Base-by-base conservation (phyloP, 208 protist species). In the Acanthamoeba royreba region DNA sequence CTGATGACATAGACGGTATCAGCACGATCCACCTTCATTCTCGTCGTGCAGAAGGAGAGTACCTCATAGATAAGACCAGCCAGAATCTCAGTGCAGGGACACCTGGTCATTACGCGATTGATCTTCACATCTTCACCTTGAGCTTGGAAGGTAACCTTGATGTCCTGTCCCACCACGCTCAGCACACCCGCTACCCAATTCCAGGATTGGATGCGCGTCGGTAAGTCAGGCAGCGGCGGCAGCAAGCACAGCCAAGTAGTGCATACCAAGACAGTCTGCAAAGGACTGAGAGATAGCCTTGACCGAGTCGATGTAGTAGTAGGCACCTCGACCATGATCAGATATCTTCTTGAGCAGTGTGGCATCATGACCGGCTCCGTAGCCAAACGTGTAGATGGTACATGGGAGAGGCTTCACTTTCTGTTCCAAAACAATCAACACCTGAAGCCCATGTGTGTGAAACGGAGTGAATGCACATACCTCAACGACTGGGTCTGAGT, bases 231-330 rank as follows among this genome's bases (percentile, higher is more conserved):
- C n/a, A n/a, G n/a, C n/a, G n/a, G n/a, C n/a, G n/a, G n/a, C n/a
- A n/a, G n/a, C n/a, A n/a, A n/a, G n/a, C n/a, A n/a, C n/a, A n/a
- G n/a, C n/a, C n/a, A n/a, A n/a, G n/a, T n/a, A n/a, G n/a, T n/a
- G n/a, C n/a, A n/a, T n/a, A n/a, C n/a, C 95, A 8, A 96, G 45
- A 38, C 94, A 96, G 46, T 96, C 95, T 61, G 83, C 95, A 46
- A 96, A 96, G 28, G 94, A n/a, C 25, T 61, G 52, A 43, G 81
- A 35, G 63, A 96, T 96, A 22, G 45, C 38, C 42, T 95, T 79
- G 28, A 25, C 43, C 35, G n/a, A 77, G 69, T 93, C 13, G 74
- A 96, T 31, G 63, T 93, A 96, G 93, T 96, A 96, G 94, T 96
- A 96, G 4, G 89, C 61, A 40, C 95, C 95, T 46, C 28, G 19